These are phyloP conservation scores for Trichocladium antarcticum DNA, from an alignment of 495 filamentous ascomycete species.

Conservation along the genomic window DNA sequence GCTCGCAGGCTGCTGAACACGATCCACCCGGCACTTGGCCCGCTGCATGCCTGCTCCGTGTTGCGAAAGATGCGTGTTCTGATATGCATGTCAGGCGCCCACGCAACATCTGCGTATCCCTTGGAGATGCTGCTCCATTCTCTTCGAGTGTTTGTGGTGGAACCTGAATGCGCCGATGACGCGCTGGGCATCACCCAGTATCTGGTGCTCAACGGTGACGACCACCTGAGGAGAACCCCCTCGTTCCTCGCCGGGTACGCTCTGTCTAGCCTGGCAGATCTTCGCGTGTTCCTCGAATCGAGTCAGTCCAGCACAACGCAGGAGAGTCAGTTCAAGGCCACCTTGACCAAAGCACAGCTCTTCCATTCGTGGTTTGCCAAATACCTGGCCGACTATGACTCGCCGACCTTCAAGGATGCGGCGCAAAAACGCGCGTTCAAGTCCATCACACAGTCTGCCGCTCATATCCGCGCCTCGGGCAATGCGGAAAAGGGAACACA, in stretches of 20 bases:
- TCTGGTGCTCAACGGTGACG: constrained; percentile 56
- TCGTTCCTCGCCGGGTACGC: constrained; percentile 70
- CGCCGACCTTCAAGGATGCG: constrained; percentile 35
- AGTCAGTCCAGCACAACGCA: constrained; percentile 61
- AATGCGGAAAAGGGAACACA: constrained; percentile 48
- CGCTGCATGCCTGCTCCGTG: constrained; percentile 73
- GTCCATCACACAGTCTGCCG: constrained; percentile 51
- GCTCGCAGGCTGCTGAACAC: constrained; percentile 67
- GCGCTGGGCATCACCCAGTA: constrained; percentile 80
- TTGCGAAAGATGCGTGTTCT: constrained; percentile 77
- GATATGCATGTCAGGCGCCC: constrained; percentile 60
- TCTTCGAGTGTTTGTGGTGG: constrained; percentile 64
- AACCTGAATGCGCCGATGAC: constrained; percentile 85
- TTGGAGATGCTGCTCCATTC: constrained; percentile 86
- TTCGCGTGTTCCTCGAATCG: constrained; percentile 59
- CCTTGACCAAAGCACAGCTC: constrained; percentile 50
- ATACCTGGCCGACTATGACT: constrained; percentile 48
- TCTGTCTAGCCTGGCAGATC: constrained; percentile 60
- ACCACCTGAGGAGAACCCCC: constrained; percentile 51
- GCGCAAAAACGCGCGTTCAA: constrained; percentile 47
- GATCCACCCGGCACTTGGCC: constrained; percentile 77
- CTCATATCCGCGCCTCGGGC: constrained; percentile 44
- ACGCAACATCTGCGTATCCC: constrained; percentile 64
- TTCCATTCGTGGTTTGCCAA: constrained; percentile 64
- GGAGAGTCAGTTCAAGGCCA: constrained; percentile 59